phyloP scores from a whole-genome alignment of 2,329 filamentous ascomycete genomes.

The Lachnellula arida region DNA sequence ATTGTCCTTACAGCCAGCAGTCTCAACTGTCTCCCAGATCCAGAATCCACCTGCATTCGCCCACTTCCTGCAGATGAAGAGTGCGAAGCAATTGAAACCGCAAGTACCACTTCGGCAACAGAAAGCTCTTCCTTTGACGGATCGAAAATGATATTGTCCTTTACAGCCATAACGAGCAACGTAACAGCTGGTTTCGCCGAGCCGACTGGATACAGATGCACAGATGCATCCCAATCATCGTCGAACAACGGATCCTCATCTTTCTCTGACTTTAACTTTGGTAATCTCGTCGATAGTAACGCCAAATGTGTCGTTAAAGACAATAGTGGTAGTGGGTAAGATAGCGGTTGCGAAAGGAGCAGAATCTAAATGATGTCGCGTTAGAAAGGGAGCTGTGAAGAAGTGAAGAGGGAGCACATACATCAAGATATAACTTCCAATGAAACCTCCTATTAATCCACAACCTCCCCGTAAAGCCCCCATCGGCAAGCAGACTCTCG shows the following conservation, averaged over 20 bases:
- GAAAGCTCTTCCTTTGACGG: slow-evolving; percentile 87
- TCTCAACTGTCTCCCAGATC: slow-evolving; percentile 42
- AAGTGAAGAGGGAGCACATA: slow-evolving; percentile 43
- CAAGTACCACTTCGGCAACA: slow-evolving; percentile 84
- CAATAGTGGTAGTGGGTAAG: slow-evolving; percentile 87
- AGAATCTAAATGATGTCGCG: slow-evolving; percentile 61
- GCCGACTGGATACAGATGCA: slow-evolving; percentile 60
- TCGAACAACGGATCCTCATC: slow-evolving; percentile 98
- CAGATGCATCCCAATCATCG: slow-evolving; percentile 90
- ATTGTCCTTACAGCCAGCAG: slow-evolving; percentile 67
- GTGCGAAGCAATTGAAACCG: slow-evolving; percentile 67
- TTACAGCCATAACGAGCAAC: slow-evolving; percentile 81
- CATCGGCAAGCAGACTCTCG: slow-evolving; percentile 76
- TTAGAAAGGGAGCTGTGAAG: background rate
- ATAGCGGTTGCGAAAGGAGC: slow-evolving; percentile 85
- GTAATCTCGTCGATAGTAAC: slow-evolving; percentile 79
- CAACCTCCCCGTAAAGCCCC: slow-evolving; percentile 63
- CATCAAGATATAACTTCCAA: slow-evolving; percentile 94
- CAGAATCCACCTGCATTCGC: slow-evolving; percentile 41
- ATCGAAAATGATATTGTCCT: slow-evolving; percentile 89
- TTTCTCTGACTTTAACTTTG: slow-evolving; percentile 76
- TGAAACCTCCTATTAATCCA: slow-evolving; percentile 90
- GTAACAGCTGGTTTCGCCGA: slow-evolving; percentile 73
- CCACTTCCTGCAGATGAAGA: slow-evolving; percentile 17
- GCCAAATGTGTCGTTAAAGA: slow-evolving; percentile 92